phyloP scores from a whole-genome alignment of 768 basidiomycete genomes.

The Amanita polypyramis region DNA sequence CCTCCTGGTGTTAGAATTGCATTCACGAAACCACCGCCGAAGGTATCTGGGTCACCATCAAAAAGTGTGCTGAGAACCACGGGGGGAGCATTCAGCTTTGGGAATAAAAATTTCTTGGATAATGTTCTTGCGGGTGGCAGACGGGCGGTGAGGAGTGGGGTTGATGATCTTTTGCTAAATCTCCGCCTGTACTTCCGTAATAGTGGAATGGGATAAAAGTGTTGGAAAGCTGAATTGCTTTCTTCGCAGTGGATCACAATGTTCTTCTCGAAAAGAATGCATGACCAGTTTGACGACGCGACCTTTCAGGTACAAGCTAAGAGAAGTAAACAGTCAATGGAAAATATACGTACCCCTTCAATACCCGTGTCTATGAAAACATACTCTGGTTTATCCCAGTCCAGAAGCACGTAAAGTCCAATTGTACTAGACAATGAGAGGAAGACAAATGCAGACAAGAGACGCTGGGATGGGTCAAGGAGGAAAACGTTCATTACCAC shows the following conservation, averaged over 20 bases:
- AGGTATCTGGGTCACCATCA: neutral
- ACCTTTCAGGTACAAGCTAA: slow-evolving; percentile 25
- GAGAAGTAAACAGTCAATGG: slow-evolving; percentile 3
- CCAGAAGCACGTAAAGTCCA: slow-evolving; percentile 52
- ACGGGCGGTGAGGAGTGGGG: slow-evolving; percentile 29
- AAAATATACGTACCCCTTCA: slow-evolving; percentile 45
- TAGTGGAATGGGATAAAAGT: slow-evolving; percentile 52
- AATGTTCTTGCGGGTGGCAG: slow-evolving; percentile 36
- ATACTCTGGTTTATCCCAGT: slow-evolving; percentile 58
- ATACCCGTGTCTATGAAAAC: slow-evolving; percentile 69
- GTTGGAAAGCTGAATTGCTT: slow-evolving; percentile 50
- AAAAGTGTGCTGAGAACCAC: neutral
- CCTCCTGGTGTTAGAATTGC: slow-evolving; percentile 5
- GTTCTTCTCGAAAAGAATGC: slow-evolving; percentile 51
- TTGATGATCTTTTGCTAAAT: slow-evolving; percentile 18
- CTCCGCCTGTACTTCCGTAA: slow-evolving; percentile 23
- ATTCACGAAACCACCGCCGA: slow-evolving; percentile 2
- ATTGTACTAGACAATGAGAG: slow-evolving; percentile 41
- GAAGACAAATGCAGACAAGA: slow-evolving; percentile 67
- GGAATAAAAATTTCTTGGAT: slow-evolving; percentile 44
- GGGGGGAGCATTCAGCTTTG: slow-evolving; percentile 12
- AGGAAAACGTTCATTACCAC: slow-evolving; percentile 74
- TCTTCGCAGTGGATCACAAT: slow-evolving; percentile 73
- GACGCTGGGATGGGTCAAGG: slow-evolving; percentile 48
- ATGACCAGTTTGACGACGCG: slow-evolving; percentile 68